Evolutionary conservation across 257 asterid genomes (phyloP), one percentile per base, ranked within the genome.

Genomic region (Solanum neorickii): DNA sequence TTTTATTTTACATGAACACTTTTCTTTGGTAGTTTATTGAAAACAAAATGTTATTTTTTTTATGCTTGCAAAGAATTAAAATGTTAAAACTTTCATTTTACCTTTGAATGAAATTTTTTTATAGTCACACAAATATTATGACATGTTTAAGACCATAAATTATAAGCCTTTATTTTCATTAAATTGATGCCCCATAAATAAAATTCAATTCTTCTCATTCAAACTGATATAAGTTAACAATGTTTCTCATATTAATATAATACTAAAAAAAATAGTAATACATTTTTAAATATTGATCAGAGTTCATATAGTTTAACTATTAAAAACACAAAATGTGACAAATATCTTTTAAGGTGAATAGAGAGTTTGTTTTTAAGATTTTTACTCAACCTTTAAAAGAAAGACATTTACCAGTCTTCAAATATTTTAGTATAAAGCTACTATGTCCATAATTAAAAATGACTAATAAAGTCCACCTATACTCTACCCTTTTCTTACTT

Each of bases 41-140:
- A 59, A 59, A 59, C 9, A 20, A 27, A 60, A 21, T 60, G 29
- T 0, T 60, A 23, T 23, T 0, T 60, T 60, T 60, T 52, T 23
- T 8, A 60, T 66, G 13, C 31, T 66, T 29, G 0, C 2, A 29
- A 69, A 31, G 42, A 70, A 13, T 14, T 14, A 7, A 2, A 69
- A 69, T 11, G 18, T 69, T 29, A 14, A 14, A 29, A 69, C 1
- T 69, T 14, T 15, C 5, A 29, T 69, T 69, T 14, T 69, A 69
- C 3, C 23, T 15, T 1, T 3, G 0, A 14, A 15, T 14, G 41
- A 29, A 3, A 1, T 1, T 6, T 9, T 2, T 69, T 3, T n/a
- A 29, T 7, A 14, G 0, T 12, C 42, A 69, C 3, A 15, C 41
- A 15, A 14, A 69, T 15, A 3, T 29, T 69, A 69, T 69, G 5